phyloP scores from a whole-genome alignment of 148 eudicot species.

The Vaccinium vitisidaea region DNA sequence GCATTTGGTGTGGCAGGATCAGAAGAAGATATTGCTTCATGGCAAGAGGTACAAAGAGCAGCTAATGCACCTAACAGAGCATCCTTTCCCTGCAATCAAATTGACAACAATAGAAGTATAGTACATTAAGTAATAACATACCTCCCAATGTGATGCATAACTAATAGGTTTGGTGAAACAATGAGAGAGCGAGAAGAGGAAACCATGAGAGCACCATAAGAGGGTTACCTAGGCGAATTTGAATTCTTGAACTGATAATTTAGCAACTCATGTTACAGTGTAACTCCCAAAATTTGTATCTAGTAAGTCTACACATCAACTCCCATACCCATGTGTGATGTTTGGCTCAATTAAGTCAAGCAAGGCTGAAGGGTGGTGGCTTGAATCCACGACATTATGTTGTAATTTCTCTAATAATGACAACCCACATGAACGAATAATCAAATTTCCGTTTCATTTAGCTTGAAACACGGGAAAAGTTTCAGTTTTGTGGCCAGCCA shows the following conservation, averaged over 20 bases:
- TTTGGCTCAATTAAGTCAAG: not conserved
- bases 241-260: not conserved
- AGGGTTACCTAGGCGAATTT: not conserved
- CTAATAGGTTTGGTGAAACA: not conserved
- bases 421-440: not conserved
- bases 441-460: not conserved
- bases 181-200: not conserved
- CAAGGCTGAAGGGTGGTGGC: not conserved
- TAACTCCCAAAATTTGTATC: not conserved
- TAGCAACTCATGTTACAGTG: not conserved
- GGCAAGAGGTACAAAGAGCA: slow-evolving; percentile 74
- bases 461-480: not conserved
- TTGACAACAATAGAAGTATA: slow-evolving; percentile 1
- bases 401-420: not conserved
- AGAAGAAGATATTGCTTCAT: slow-evolving; percentile 59
- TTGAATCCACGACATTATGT: not conserved
- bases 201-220: not conserved
- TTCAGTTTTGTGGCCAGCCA: not conserved
- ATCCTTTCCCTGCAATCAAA: slow-evolving; percentile 75
- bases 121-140: not conserved
- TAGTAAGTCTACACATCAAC: not conserved
- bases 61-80: slow-evolving; percentile 72
- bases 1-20: slow-evolving; percentile 62
- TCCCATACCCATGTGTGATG: not conserved
- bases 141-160: not conserved